A percentile compares a stretch with the other conserved stretches of the same genome.
phyloP scores from a whole-genome alignment of 2,329 filamentous ascomycete genomes.

The Grosmannia penicillata region DNA sequence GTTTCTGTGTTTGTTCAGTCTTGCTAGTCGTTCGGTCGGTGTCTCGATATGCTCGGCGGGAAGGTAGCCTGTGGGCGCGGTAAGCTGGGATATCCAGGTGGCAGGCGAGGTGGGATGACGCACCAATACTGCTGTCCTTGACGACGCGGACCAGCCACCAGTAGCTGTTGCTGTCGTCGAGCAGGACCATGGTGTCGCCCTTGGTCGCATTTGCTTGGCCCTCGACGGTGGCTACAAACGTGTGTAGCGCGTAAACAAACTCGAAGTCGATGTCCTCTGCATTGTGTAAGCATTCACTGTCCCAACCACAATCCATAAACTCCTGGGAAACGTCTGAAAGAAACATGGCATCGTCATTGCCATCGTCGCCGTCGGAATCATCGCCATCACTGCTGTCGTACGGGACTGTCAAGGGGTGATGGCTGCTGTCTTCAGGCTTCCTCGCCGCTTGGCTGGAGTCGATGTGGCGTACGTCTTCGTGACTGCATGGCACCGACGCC shows the following conservation, averaged over 20 bases:
- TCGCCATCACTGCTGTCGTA: constrained; percentile 7
- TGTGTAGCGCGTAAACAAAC: constrained; percentile 96
- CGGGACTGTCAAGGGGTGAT: constrained; percentile 7
- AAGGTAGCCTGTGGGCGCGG: constrained; percentile 55
- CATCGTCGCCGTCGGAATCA: constrained; percentile 9
- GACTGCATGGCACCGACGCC: too few relatives aligned
- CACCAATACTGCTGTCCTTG: constrained; percentile 88
- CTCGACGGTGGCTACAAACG: constrained; percentile 94
- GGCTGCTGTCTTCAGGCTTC: too few relatives aligned
- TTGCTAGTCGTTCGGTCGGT: constrained; percentile 81
- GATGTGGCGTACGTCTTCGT: too few relatives aligned
- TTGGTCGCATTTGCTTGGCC: constrained; percentile 97
- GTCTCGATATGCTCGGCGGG: constrained; percentile 98
- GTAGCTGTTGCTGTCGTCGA: constrained; percentile 98
- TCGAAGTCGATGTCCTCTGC: constrained; percentile 99
- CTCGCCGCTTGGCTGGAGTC: too few relatives aligned
- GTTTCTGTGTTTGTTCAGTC: constrained; percentile 94
- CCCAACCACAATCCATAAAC: constrained; percentile 61
- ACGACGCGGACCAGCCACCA: constrained; percentile 98
- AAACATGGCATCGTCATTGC: constrained; percentile 21
- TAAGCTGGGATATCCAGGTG: background rate
- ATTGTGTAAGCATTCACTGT: constrained; percentile 73
- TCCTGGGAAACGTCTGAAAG: constrained; percentile 35
- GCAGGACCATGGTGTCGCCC: constrained; percentile 94
- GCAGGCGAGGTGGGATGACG: constrained; percentile 9